These are phyloP conservation scores for Zancudomyces culisetae DNA, from an alignment of 371 early-diverging fungal species.

Conservation along the genomic window DNA sequence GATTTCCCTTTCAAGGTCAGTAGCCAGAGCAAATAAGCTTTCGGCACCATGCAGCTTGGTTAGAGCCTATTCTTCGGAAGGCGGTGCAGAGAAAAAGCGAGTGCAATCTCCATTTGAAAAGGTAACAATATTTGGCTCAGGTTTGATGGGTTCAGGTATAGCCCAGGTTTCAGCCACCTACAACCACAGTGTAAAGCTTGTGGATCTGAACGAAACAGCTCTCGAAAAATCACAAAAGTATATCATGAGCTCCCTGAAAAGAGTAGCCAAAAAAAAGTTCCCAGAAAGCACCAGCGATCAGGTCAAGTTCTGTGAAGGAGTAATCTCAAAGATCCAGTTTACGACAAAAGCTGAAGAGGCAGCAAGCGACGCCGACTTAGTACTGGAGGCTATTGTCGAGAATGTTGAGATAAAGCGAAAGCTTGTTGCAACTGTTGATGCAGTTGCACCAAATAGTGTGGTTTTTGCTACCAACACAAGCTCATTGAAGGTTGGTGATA, in stretches of 20 bases:
- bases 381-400: constrained; percentile 91
- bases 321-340: constrained; percentile 36
- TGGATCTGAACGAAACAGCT: constrained; percentile 53
- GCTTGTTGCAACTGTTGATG: constrained; percentile 50
- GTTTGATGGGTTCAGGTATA: constrained; percentile 90
- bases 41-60: neutral
- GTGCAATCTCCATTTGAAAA: constrained; percentile 23
- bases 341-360: constrained; percentile 41
- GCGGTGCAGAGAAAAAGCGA: neutral
- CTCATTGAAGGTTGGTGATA: constrained; percentile 62
- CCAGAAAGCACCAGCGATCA: constrained; percentile 42
- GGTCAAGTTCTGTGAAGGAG: constrained; percentile 40
- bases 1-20: too few species aligned
- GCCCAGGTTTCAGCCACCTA: constrained; percentile 82
- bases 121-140: constrained; percentile 57
- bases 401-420: constrained; percentile 69
- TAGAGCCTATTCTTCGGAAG: neutral
- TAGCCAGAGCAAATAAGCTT: neutral
- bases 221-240: constrained; percentile 58
- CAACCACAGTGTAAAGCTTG: constrained; percentile 66
- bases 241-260: constrained; percentile 54
- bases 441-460: constrained; percentile 44
- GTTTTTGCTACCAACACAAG: constrained; percentile 87
- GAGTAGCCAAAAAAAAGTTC: constrained; percentile 78
- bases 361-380: constrained; percentile 31